Conservation (phyloP, 805 yeast species). For the Candida takata region DNA sequence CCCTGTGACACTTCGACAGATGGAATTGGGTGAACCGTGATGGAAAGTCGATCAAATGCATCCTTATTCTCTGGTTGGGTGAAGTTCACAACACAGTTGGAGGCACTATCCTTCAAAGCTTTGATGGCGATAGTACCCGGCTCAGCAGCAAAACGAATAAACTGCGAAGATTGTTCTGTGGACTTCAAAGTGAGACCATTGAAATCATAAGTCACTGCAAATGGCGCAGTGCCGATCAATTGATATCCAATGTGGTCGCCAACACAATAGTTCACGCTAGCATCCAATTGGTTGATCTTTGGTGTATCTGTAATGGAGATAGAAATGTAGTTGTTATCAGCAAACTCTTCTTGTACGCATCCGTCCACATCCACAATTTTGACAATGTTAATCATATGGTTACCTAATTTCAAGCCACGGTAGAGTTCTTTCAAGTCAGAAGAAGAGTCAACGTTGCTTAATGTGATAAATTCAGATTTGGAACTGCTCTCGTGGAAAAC, state of each 20-base stretch:
- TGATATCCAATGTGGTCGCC: slow-evolving; percentile 83
- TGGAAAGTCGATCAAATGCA: slow-evolving; percentile 27
- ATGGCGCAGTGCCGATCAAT: slow-evolving; percentile 75
- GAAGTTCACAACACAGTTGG: slow-evolving; percentile 63
- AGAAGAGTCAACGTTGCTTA: slow-evolving; percentile 35
- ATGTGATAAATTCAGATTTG: slow-evolving; percentile 37
- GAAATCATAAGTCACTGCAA: slow-evolving; percentile 67
- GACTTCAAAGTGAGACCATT: slow-evolving; percentile 56
- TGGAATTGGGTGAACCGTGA: slow-evolving; percentile 49
- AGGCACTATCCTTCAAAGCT: slow-evolving; percentile 68
- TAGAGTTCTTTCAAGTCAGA: slow-evolving; percentile 39
- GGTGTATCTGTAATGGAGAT: slow-evolving; percentile 76
- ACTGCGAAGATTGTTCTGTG: slow-evolving; percentile 39
- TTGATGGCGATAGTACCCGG: slow-evolving; percentile 70
- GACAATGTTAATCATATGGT: slow-evolving; percentile 52
- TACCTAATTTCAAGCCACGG: slow-evolving; percentile 57
- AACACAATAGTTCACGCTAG: slow-evolving; percentile 63
- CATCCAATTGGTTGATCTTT: slow-evolving; percentile 41
- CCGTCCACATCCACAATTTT: slow-evolving; percentile 63
- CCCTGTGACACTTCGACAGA: slow-evolving; percentile 84
- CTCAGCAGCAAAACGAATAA: slow-evolving; percentile 67
- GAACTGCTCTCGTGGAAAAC: slow-evolving; percentile 57
- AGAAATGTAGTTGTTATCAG: slow-evolving; percentile 36
- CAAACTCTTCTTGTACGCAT: slow-evolving; percentile 45
- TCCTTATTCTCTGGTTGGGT: slow-evolving; percentile 31